Conservation (phyloP, 1,284 basidiomycete genomes). For the Heterobasidion parviporum region DNA sequence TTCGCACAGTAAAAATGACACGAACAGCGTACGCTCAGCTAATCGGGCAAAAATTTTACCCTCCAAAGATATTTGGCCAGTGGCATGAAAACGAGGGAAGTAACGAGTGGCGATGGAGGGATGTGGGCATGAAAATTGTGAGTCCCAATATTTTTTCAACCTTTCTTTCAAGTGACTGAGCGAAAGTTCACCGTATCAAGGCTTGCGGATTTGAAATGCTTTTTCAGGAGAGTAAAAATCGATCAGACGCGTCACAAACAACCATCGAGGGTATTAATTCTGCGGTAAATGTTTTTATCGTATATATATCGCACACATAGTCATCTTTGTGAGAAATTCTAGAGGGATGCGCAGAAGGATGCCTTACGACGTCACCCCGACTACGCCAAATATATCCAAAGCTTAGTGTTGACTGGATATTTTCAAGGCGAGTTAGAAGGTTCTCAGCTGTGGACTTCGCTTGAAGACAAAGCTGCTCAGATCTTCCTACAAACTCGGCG, state of each 20-base stretch:
- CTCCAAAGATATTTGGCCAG: constrained; percentile 84
- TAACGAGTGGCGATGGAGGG: constrained; percentile 65
- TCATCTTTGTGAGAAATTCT: background rate
- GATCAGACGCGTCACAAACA: constrained; percentile 26
- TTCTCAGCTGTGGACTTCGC: constrained; percentile 64
- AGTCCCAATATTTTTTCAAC: constrained; percentile 13
- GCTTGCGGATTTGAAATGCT: constrained; percentile 94
- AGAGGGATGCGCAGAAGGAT: constrained; percentile 59
- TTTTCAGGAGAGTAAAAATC: constrained; percentile 71
- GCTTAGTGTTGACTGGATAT: constrained; percentile 57
- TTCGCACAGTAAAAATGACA: constrained; percentile 68
- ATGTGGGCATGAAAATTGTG: constrained; percentile 88
- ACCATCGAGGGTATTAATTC: constrained; percentile 30
- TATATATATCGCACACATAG: background rate
- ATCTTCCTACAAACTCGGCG: constrained; percentile 58
- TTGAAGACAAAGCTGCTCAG: constrained; percentile 63
- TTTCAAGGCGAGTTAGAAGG: constrained; percentile 73
- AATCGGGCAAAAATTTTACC: constrained; percentile 84
- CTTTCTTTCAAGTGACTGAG: background rate
- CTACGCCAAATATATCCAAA: constrained; percentile 62
- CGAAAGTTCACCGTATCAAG: constrained; percentile 26
- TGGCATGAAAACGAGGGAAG: constrained; percentile 58
- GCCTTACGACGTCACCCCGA: constrained; percentile 55
- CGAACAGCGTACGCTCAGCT: constrained; percentile 91
- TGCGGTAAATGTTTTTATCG: constrained; percentile 33